Base-by-base conservation (phyloP, 768 basidiomycete species). In the Calocybe indica region DNA sequence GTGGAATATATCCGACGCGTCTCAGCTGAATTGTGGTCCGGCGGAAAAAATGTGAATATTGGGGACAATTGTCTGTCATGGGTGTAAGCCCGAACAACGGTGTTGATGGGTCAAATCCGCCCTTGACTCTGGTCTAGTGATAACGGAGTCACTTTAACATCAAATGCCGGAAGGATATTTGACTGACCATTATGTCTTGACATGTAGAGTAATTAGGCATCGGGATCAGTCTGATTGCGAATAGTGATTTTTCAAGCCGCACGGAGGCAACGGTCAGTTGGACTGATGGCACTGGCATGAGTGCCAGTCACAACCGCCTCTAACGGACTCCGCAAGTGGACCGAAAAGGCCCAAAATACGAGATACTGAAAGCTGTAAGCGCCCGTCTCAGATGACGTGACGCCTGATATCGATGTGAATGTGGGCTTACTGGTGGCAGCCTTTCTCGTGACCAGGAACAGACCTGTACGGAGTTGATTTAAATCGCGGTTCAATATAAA, bases 311-410 rank as follows among this genome's bases (percentile, higher is more conserved):
- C 28, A 43, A 53, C 56, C 49, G 58, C 51, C 35, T 52, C 50
- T 13, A 53, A 49, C 54, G 52, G 52, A 52, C 30, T 43, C 32
- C 45, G 22, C 29, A 42, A 32, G 7, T 47, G 30, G 32, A 33
- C 22, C 42, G 39, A 37, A 48, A 47, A 40, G 46, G 34, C 46
- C 37, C 37, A 40, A 45, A 29, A 11, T 39, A 40, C 22, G 22
- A 22, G 22, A 22, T 22, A 22, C 22, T 22, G 44, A 30, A 45
- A 37, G 50, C 48, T 43, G 40, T 56, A 47, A 51, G 41, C 54
- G 50, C 55, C 52, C 46, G 52, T 51, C 51, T 39, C 40, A 13
- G 28, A 42, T 56, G 59, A 60, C 53, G 55, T 57, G 57, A 60
- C 48, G 52, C 40, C 48, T 49, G 44, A 58, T 55, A 51, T 33